phyloP scores from a whole-genome alignment of 306 rosid genomes.

The Spatholobus suberectus region DNA sequence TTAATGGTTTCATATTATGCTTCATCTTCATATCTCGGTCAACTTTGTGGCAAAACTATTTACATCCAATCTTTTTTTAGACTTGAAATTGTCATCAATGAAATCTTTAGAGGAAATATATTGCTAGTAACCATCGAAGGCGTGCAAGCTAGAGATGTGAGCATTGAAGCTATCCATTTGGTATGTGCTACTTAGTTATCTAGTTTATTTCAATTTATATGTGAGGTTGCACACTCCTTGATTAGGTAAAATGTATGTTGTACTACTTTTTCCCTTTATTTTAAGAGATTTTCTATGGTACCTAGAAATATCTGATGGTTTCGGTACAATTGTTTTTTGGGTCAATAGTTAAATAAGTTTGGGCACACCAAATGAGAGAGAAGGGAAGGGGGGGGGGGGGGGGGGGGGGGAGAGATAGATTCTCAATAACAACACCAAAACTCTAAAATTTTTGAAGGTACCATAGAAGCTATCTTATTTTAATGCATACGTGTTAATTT shows the following conservation, averaged over 20 bases:
- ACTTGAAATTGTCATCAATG: slow-evolving; percentile 78
- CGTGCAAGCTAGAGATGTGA: slow-evolving; percentile 86
- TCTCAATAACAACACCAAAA: no score
- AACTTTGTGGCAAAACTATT: slow-evolving; percentile 77
- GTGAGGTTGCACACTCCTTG: slow-evolving; percentile 20
- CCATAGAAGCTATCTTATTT: neutral
- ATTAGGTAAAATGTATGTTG: neutral
- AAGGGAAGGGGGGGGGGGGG: no score
- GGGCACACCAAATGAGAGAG: no score
- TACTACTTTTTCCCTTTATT: neutral
- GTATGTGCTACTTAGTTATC: slow-evolving; percentile 50
- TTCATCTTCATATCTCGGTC: slow-evolving; percentile 82
- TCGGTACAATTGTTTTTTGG: no score
- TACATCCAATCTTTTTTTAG: slow-evolving; percentile 86
- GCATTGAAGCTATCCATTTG: slow-evolving; percentile 83
- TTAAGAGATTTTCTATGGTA: no score
- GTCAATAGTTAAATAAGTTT: no score
- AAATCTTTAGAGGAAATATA: slow-evolving; percentile 83
- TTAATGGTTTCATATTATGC: slow-evolving; percentile 88
- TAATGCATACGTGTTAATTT: slow-evolving; percentile 23
- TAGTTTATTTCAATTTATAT: slow-evolving; percentile 11
- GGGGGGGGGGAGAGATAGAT: no score
- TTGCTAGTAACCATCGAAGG: slow-evolving; percentile 82
- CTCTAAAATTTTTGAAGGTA: no score
- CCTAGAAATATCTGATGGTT: no score